Conservation (phyloP, 2,329 filamentous ascomycete species). For the Beauveria caledonica region DNA sequence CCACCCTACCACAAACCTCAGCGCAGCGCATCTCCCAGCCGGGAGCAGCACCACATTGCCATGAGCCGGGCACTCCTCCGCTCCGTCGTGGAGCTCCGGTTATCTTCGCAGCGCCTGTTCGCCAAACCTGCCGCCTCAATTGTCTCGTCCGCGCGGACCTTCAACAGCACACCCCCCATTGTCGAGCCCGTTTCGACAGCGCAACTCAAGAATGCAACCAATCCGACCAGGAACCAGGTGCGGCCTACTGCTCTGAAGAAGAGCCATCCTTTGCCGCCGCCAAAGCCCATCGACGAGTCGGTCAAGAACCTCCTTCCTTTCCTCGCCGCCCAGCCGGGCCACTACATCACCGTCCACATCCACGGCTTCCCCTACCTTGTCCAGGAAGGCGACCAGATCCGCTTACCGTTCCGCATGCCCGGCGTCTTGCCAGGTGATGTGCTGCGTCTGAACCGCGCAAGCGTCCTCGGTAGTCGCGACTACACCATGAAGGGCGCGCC, state of each 20-base stretch:
- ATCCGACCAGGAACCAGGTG: conserved; percentile 24
- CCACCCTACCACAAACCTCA: conserved; percentile 14
- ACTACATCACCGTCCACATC: conserved; percentile 75
- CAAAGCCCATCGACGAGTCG: conserved; percentile 41
- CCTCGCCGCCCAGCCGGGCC: conserved; percentile 61
- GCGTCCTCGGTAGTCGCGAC: conserved; percentile 74
- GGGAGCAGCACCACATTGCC: conserved; percentile 18
- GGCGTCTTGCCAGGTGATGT: conserved; percentile 73
- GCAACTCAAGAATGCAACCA: conserved; percentile 30
- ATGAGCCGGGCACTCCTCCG: conserved; percentile 54
- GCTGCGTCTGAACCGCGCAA: conserved; percentile 79
- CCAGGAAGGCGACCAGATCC: conserved; percentile 64
- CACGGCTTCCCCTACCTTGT: conserved; percentile 74
- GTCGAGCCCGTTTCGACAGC: conserved; percentile 29
- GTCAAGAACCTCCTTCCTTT: conserved; percentile 58
- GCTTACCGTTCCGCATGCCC: conserved; percentile 72
- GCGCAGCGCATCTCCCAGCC: conserved; percentile 17
- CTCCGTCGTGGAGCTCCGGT: conserved; percentile 54
- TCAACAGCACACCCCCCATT: conserved; percentile 44
- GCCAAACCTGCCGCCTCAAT: conserved; percentile 34
- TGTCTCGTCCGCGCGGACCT: conserved; percentile 33
- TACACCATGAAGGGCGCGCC: conserved; percentile 77
- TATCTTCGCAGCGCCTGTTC: conserved; percentile 35
- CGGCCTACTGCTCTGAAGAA: conserved; percentile 32
- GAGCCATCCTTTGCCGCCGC: conserved; percentile 28